Evolutionary conservation across 257 asterid genomes (phyloP).

Genomic region (Solanum sejunctum): DNA sequence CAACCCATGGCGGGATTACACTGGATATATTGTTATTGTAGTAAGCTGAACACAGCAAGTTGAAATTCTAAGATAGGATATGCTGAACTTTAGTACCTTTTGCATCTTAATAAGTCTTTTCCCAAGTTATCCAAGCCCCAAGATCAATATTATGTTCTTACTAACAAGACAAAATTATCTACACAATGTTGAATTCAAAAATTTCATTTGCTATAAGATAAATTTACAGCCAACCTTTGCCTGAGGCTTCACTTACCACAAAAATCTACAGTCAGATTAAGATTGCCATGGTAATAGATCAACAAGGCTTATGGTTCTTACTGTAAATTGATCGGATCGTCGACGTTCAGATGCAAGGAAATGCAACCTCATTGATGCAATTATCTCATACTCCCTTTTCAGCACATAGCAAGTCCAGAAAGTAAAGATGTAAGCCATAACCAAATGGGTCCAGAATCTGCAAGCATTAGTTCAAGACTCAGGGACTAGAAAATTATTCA

Average conservation of each 20-base stretch:
- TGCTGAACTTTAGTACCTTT: not conserved
- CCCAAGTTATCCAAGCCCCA: not conserved
- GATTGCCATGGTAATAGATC: not conserved
- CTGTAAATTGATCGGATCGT: slow-evolving; percentile 90
- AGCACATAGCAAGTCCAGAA: slow-evolving; percentile 79
- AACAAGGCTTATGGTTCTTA: slow-evolving; percentile 11
- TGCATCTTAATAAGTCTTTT: not conserved
- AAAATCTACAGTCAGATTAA: not conserved
- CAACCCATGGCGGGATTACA: not conserved
- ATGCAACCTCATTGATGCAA: slow-evolving; percentile 80
- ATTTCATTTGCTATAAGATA: not conserved
- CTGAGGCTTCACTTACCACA: not conserved
- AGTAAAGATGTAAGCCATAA: slow-evolving; percentile 79
- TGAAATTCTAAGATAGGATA: not conserved
- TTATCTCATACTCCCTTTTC: slow-evolving; percentile 56
- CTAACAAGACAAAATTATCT: not conserved
- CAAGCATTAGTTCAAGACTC: slow-evolving; percentile 4
- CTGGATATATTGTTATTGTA: not conserved
- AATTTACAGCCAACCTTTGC: not conserved
- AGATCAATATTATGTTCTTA: not conserved
- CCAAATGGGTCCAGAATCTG: slow-evolving; percentile 91
- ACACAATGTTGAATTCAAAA: not conserved
- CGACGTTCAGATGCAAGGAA: slow-evolving; percentile 84
- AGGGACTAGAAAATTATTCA: not conserved
- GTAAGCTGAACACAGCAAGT: not conserved